Evolutionary conservation across 441 rosid genomes (phyloP), one percentile per base, ranked within the genome.

Genomic region (Croton setiger): DNA sequence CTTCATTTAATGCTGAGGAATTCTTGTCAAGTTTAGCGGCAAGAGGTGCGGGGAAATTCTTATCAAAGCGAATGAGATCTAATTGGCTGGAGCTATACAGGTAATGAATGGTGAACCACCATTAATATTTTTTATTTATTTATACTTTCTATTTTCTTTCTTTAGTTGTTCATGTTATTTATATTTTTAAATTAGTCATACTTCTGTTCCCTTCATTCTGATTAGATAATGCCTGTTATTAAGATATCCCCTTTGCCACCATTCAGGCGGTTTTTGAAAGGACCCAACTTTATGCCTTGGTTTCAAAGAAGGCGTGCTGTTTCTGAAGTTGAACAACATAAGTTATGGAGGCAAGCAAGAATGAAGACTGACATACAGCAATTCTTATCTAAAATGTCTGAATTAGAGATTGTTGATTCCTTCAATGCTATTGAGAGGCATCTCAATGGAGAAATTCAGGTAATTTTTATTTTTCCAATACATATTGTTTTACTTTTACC

Each of bases 51-150:
- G 98, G 99, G 69, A 95, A 90, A 86, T 95, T 95, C 78, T 75
- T 95, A 71, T 87, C 88, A 27, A 92, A 95, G 79, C 87, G 98
- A 67, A 92, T 95, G 99, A 86, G 86, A 83, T 90, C 93, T 57
- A 95, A 95, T 82, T 95, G 99, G 99, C 83, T 94, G 66, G 97
- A 92, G 65, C 80, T 95, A 67, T 95, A 95, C 83, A 91, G 92
- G 99, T 95, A 84, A 77, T 70, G 63, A 72, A 66, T 68, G 9
- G 66, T 64, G 31, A 67, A 60, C 21, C 49, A 58, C 35, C 52
- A 44, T 67, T 68, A 44, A 14, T 18, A 27, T 57, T 39, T 14
- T 61, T 41, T 60, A 51, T 23, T 6, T 21, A 59, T 59, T 43
- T 31, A 17, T 52, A 59, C 14, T 49, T 47, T 20, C 36, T 69